phyloP scores from a whole-genome alignment of 345 rosid species.

The Sonneratia caseolaris region DNA sequence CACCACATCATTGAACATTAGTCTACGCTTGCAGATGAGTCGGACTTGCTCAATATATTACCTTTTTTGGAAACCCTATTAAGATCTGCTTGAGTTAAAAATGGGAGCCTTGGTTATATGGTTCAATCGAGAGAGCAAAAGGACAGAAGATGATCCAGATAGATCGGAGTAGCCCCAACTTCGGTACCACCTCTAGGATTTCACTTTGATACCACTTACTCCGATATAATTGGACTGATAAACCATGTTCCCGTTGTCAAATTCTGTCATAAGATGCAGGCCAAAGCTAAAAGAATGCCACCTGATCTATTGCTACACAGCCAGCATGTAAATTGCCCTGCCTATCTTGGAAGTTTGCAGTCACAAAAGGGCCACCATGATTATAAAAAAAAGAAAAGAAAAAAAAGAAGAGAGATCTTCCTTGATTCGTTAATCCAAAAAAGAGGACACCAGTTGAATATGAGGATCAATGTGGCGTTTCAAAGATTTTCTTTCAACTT shows the following conservation, averaged over 20 bases:
- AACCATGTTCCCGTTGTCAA: not conserved
- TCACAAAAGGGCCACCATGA: not conserved
- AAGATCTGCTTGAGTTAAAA: not conserved
- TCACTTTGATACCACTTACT: too few relatives aligned
- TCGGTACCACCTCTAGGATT: too few relatives aligned
- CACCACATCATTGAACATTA: not conserved
- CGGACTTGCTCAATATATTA: not conserved
- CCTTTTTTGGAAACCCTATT: not conserved
- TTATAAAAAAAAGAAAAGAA: too few relatives aligned
- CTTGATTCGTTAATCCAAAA: not conserved
- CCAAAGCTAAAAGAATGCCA: not conserved
- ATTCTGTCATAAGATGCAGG: not conserved
- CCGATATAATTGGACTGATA: not conserved
- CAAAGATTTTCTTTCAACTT: not conserved
- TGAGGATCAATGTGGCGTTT: not conserved
- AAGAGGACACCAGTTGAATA: not conserved
- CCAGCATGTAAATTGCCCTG: not conserved
- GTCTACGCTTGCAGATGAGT: not conserved
- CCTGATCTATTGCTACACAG: not conserved
- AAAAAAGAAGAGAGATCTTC: not conserved
- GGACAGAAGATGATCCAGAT: too few relatives aligned
- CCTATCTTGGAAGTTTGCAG: too few relatives aligned
- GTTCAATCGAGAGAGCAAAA: not conserved
- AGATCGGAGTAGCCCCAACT: too few relatives aligned
- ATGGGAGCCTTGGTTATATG: not conserved